phyloP scores from a whole-genome alignment of 257 asterid species.

The Solanum bukasovii region DNA sequence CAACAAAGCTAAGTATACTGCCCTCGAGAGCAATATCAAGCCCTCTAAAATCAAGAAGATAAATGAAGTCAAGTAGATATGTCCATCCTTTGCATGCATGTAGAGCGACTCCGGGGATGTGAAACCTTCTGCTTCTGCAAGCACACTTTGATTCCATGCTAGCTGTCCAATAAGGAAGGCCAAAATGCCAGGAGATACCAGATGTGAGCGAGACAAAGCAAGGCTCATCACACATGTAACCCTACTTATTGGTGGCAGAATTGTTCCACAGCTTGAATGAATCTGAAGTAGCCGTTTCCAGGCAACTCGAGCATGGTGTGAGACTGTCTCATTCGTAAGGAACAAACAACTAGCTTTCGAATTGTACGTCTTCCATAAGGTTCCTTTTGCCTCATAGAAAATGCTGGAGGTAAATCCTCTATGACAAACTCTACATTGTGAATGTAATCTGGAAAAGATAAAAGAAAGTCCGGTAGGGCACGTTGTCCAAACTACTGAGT shows the following conservation, averaged over 20 bases:
- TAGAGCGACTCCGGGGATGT: slow-evolving; percentile 39
- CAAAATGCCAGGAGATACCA: slow-evolving; percentile 69
- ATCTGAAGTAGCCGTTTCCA: slow-evolving; percentile 52
- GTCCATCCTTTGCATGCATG: slow-evolving; percentile 56
- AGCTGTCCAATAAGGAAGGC: slow-evolving; percentile 56
- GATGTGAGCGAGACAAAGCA: slow-evolving; percentile 71
- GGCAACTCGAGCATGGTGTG: slow-evolving; percentile 45
- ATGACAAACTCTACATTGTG: slow-evolving; percentile 15
- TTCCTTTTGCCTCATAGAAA: slow-evolving; percentile 25
- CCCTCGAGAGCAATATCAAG: slow-evolving; percentile 48
- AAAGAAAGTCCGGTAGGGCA: slow-evolving; percentile 21
- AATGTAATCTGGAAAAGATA: slow-evolving; percentile 19
- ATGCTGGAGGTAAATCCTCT: slow-evolving; percentile 33
- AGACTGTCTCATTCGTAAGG: slow-evolving; percentile 18
- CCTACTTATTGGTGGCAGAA: slow-evolving; percentile 47
- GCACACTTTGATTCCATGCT: slow-evolving; percentile 28
- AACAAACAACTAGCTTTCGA: slow-evolving; percentile 10
- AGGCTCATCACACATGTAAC: slow-evolving; percentile 65
- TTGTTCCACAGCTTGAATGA: slow-evolving; percentile 41
- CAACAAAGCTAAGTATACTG: slow-evolving; percentile 47
- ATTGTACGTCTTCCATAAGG: slow-evolving; percentile 23
- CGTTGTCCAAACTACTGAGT: slow-evolving; percentile 16
- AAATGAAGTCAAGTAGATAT: slow-evolving; percentile 35
- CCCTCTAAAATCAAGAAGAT: slow-evolving; percentile 56
- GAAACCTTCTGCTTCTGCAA: slow-evolving; percentile 52